A percentile compares a stretch with the other conserved stretches of the same genome.
phyloP scores from a whole-genome alignment of 257 asterid genomes.

The Voacanga thouarsii region DNA sequence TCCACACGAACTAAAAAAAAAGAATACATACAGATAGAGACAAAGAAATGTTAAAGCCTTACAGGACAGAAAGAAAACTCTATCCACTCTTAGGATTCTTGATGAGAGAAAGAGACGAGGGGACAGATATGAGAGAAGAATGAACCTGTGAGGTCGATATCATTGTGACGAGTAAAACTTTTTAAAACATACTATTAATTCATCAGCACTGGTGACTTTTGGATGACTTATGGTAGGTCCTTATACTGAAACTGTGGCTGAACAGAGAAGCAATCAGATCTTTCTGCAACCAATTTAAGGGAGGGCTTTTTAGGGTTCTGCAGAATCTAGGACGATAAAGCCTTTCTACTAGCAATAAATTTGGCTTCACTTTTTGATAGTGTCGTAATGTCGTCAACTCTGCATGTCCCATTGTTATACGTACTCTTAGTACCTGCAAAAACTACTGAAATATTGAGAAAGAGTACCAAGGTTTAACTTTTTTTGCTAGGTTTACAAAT shows the following conservation, averaged over 20 bases:
- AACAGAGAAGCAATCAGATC: constrained; percentile 2
- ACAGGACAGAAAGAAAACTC: not conserved
- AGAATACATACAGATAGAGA: not conserved
- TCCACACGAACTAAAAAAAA: constrained; percentile 1
- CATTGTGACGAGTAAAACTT: not conserved
- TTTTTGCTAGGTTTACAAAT: too few species aligned
- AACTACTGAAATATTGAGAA: too few species aligned
- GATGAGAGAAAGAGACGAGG: not conserved
- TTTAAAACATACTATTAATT: not conserved
- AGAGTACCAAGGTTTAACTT: too few species aligned
- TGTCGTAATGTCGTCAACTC: not conserved
- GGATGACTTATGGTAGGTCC: not conserved
- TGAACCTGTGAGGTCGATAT: not conserved
- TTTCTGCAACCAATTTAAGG: constrained; percentile 7
- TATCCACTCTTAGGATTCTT: not conserved
- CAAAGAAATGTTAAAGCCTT: not conserved
- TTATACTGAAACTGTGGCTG: not conserved
- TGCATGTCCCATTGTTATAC: not conserved
- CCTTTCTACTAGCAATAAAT: not conserved
- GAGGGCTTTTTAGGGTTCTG: not conserved
- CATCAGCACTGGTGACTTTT: not conserved
- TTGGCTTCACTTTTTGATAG: not conserved
- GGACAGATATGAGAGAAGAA: not conserved
- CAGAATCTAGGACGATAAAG: not conserved
- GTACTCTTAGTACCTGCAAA: too few species aligned